Evolutionary conservation across 176 grass and related monocot genomes (phyloP).

Genomic region (Avena sativa): DNA sequence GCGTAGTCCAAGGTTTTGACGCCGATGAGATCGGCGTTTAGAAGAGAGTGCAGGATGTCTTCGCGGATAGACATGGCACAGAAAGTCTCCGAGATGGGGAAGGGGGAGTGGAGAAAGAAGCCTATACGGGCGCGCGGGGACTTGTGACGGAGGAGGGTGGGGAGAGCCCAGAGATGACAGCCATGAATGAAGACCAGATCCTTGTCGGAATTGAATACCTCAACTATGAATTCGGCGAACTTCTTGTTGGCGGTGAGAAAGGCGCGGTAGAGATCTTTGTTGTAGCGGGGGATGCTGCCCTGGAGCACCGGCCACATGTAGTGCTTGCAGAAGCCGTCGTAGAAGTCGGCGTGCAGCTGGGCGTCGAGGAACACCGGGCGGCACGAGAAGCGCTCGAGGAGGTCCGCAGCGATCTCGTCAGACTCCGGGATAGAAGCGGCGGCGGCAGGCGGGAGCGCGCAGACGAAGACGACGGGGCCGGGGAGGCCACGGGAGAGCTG

Average conservation of each 20-base stretch:
- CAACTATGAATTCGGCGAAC: slow-evolving; percentile 58
- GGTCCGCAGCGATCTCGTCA: slow-evolving; percentile 32
- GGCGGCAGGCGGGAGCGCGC: slow-evolving; percentile 50
- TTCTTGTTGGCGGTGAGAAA: slow-evolving; percentile 58
- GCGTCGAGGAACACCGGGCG: slow-evolving; percentile 50
- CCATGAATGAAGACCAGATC: slow-evolving; percentile 65
- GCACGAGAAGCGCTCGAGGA: slow-evolving; percentile 50
- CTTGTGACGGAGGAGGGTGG: slow-evolving; percentile 59
- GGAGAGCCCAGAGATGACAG: slow-evolving; percentile 63
- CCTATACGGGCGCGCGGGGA: slow-evolving; percentile 46
- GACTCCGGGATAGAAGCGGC: background rate
- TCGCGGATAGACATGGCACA: slow-evolving; percentile 60
- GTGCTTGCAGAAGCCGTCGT: slow-evolving; percentile 68
- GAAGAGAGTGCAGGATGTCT: slow-evolving; percentile 64
- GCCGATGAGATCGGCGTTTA: slow-evolving; percentile 72
- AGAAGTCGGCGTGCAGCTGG: slow-evolving; percentile 60
- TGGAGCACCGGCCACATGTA: slow-evolving; percentile 73
- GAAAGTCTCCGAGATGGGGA: slow-evolving; percentile 65
- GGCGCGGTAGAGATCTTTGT: slow-evolving; percentile 20
- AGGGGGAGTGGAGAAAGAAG: slow-evolving; percentile 75
- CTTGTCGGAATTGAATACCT: slow-evolving; percentile 53
- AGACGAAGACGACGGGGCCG: slow-evolving; percentile 57
- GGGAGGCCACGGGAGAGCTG: slow-evolving; percentile 57
- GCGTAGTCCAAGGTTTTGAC: slow-evolving; percentile 75
- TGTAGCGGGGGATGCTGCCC: slow-evolving; percentile 43